phyloP scores from a whole-genome alignment of 2,329 filamentous ascomycete genomes.

The Rosellinia necatrix region DNA sequence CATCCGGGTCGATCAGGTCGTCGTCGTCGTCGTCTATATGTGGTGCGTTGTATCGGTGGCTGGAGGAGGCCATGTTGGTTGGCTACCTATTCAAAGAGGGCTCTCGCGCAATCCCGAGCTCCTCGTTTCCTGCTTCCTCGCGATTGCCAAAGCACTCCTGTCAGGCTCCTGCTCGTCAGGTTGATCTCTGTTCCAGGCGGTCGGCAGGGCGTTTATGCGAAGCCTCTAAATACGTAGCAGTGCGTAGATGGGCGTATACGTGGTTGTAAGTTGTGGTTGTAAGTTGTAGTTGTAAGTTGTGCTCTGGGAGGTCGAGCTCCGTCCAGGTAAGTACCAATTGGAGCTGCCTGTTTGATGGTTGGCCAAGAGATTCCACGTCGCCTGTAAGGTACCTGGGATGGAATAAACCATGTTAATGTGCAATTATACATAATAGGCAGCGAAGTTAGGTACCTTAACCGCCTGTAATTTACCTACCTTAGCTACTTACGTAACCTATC shows the following conservation, averaged over 20 bases:
- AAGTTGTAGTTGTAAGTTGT: slow-evolving; percentile 2
- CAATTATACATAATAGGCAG: slow-evolving; percentile 13
- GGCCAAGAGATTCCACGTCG: too few species aligned
- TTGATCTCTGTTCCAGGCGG: too few species aligned
- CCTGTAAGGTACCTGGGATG: slow-evolving; percentile 3
- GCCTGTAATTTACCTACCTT: too few species aligned
- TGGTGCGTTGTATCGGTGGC: slow-evolving; percentile 64
- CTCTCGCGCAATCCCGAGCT: not conserved
- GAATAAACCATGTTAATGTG: slow-evolving; percentile 13
- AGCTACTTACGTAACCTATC: too few species aligned
- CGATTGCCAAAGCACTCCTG: not conserved
- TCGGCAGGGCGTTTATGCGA: not conserved
- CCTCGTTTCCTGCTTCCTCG: slow-evolving; percentile 2
- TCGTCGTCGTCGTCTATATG: slow-evolving; percentile 69
- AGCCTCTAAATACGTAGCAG: too few species aligned
- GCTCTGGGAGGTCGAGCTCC: slow-evolving; percentile 4
- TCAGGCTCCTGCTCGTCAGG: not conserved
- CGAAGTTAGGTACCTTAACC: too few species aligned
- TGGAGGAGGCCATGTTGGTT: slow-evolving; percentile 52
- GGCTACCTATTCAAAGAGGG: not conserved
- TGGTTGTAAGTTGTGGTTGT: not conserved
- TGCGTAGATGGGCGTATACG: too few species aligned
- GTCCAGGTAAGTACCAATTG: slow-evolving; percentile 6
- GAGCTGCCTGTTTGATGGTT: slow-evolving; percentile 20
- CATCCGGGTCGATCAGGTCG: slow-evolving; percentile 78